Evolutionary conservation across 148 eudicot genomes (phyloP), one percentile per base, ranked within the genome.

Genomic region (Vaccinium darrowii): DNA sequence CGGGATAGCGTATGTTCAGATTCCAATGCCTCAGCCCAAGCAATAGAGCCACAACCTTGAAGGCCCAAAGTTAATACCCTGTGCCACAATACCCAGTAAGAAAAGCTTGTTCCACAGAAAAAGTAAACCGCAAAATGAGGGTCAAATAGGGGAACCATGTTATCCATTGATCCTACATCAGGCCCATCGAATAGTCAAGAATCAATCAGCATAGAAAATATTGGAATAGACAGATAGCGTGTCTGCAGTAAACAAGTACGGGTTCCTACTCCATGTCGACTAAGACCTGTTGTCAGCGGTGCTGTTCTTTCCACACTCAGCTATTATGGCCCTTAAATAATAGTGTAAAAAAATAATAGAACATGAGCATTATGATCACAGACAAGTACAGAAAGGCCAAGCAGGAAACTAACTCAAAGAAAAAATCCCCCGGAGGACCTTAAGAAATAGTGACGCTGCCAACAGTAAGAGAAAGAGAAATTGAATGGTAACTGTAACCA

Each of bases 21-120:
- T 76, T 89, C 90, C 92, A 96, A 88, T 78, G 94, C 95, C 84
- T 90, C 89, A 1, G 96, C 93, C 99, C 98, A 96, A 25, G 84
- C 85, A 81, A 84, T 80, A 86, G 92, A 82, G 84, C 92, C 97
- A 84, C 81, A 52, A 65, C 98, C 94, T 93, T 91, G 97, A 88
- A 96, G 87, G 74, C 98, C 95, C 86, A 92, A 91, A 49, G 94
- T 93, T 27, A 96, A 83, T 87, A 94, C 84, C 95, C 99, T 96
- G 90, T 50, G 81, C 8, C 43, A 86, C 52, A 67, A 85, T 18
- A 85, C 33, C 43, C 56, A 15, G 21, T 62, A 27, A 83, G 73
- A 63, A 65, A 65, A 43, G 75, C 50, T 27, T 83, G 69, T 53
- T 57, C 56, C 56, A 7, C 51, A 39, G 30, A 75, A 62, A 56